Base-by-base conservation (phyloP, 345 rosid genomes). In the Pistacia vera region DNA sequence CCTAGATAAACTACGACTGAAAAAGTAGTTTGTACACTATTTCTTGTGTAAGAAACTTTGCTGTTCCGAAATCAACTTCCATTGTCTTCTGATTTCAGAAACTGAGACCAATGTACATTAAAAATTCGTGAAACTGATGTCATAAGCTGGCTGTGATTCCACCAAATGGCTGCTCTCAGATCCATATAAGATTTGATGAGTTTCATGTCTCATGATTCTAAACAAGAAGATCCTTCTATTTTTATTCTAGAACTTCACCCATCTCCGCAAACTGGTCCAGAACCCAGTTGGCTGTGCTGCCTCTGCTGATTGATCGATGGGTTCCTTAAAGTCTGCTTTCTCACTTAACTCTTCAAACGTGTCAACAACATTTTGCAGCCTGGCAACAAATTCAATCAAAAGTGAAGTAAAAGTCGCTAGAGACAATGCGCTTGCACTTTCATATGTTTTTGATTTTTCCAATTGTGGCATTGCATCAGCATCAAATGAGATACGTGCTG, bases 331-430 rank as follows among this genome's bases (percentile, higher is more conserved):
- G 9, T 86, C 86, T 3, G 97, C 99, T 66, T 79, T 86, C 77
- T 78, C 68, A 63, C 99, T 88, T 75, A 93, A 75, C 73, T 90
- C 98, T 74, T 87, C 76, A 63, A 95, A 95, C 0, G 93, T 49
- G 35, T 90, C 82, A 0, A 91, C 97, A 16, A 95, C 83, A 51
- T 92, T 86, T 71, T 91, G 88, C 64, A 93, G 85, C 87, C 98
- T 83, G 54, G 99, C 98, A 8, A 95, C 96, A 22, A 93, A 93
- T 79, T 95, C 99, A 22, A 93, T 91, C 75, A 95, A 79, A 28
- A 90, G 92, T 2, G 99, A 93, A 2, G 93, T 55, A 38, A 95
- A 95, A n/a, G 99, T 95, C 3, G 98, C 99, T 11, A 95, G 77
- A 28, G 98, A 93, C 86, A 95, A 79, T 0, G 97, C 94, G 33